Evolutionary conservation across 495 filamentous ascomycete genomes (phyloP).

Genomic region (Aspergillus biplanus): DNA sequence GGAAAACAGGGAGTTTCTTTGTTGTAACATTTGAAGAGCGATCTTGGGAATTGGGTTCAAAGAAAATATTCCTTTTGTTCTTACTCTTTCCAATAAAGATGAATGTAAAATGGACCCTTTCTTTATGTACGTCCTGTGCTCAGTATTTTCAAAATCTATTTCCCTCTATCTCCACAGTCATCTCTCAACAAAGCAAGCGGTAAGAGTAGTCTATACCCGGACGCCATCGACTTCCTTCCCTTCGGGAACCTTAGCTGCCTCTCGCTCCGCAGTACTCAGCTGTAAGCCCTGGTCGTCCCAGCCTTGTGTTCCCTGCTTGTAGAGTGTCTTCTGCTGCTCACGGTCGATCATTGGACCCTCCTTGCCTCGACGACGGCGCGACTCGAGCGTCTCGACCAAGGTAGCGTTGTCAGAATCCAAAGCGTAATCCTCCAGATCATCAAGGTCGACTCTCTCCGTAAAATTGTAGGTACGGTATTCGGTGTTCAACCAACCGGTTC

Average conservation of each 20-base stretch:
- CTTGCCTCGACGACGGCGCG: constrained; percentile 59
- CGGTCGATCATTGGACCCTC: constrained; percentile 37
- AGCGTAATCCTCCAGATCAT: constrained; percentile 42
- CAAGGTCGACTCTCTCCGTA: constrained; percentile 43
- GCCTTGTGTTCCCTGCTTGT: constrained; percentile 44
- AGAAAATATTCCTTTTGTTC: neutral
- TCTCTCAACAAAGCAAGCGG: neutral
- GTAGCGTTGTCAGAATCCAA: constrained; percentile 61
- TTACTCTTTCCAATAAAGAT: neutral
- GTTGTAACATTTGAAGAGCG: too few species aligned
- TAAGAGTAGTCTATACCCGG: constrained; percentile 30
- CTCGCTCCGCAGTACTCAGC: constrained; percentile 45
- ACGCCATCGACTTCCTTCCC: constrained; percentile 42
- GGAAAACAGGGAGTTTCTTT: too few species aligned
- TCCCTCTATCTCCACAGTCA: neutral
- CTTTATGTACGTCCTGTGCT: neutral
- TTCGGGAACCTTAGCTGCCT: constrained; percentile 39
- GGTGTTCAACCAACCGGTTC: constrained; percentile 84
- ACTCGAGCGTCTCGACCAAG: constrained; percentile 65
- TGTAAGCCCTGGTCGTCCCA: constrained; percentile 51
- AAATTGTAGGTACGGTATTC: constrained; percentile 81
- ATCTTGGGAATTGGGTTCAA: neutral
- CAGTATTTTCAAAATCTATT: constrained; percentile 4
- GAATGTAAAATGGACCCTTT: neutral
- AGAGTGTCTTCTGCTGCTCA: constrained; percentile 42